A percentile compares a stretch with the other conserved stretches of the same genome.
phyloP scores from a whole-genome alignment of 768 basidiomycete species.

The Russula olivacea region DNA sequence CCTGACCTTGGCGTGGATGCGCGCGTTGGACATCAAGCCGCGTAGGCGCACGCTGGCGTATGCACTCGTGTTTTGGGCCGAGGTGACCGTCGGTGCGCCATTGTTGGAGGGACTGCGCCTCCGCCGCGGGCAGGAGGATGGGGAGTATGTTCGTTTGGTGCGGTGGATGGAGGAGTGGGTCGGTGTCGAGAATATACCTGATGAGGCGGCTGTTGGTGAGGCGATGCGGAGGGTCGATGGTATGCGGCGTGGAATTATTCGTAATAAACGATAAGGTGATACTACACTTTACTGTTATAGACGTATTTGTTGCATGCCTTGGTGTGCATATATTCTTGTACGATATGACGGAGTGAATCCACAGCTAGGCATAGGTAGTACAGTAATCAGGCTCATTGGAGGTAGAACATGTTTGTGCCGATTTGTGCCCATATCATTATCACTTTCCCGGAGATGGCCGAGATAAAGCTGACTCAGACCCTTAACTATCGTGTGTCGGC shows the following conservation, averaged over 20 bases:
- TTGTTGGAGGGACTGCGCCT: slow-evolving; percentile 44
- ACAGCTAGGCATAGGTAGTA: too few relatives aligned
- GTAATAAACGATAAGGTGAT: not conserved
- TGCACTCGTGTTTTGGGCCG: slow-evolving; percentile 64
- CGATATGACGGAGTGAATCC: too few relatives aligned
- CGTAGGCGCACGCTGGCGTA: slow-evolving; percentile 50
- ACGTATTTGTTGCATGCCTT: too few relatives aligned
- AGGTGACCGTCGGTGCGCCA: slow-evolving; percentile 58
- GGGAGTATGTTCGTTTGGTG: slow-evolving; percentile 27
- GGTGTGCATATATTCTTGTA: too few relatives aligned
- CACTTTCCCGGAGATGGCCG: too few relatives aligned
- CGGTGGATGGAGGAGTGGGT: slow-evolving; percentile 32
- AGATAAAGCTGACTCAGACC: too few relatives aligned
- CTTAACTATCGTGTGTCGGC: too few relatives aligned
- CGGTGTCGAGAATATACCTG: slow-evolving; percentile 26
- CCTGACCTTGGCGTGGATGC: slow-evolving; percentile 69
- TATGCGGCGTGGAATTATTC: slow-evolving; percentile 37
- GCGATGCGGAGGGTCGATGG: slow-evolving; percentile 17
- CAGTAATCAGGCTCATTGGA: too few relatives aligned
- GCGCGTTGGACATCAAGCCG: slow-evolving; percentile 47
- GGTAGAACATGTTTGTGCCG: too few relatives aligned
- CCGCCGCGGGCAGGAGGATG: not conserved
- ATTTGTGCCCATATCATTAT: too few relatives aligned
- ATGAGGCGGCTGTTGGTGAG: slow-evolving; percentile 26
- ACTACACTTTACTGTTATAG: not conserved